Evolutionary conservation across 1,284 basidiomycete genomes (phyloP), one percentile per base, ranked within the genome.

Genomic region (Neotropicomus parvogracilis): DNA sequence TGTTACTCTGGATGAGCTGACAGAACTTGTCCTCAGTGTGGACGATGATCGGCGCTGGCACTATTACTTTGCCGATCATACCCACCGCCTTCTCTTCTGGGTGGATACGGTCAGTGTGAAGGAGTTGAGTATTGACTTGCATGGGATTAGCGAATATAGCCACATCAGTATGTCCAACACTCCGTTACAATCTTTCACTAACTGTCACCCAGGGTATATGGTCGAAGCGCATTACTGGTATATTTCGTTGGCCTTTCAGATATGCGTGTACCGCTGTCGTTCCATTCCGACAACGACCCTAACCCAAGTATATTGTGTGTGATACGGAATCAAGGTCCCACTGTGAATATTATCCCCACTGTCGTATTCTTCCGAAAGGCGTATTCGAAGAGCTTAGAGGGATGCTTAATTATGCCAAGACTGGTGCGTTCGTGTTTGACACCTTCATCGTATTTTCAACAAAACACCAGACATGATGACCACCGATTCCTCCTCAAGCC

Each of bases 1-100:
- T 31, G 55, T 60, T 31, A 46, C 12, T 20, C 3, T 62, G 14
- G 59, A 60, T 3, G 34, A 47, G 3, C 21, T 44, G 21, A 58
- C 48, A 2, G 57, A 62, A 13, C 21, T 58, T 6, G 57, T 59
- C 3, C 6, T 59, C 3, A 59, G 59, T 14, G 21, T 58, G 20
- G 58, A 52, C 10, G 31, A 40, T 12, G 3, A 3, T 31, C 27
- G 1, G 7, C 1, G 3, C 28, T 59, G 48, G 26, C 13, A 28
- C 27, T 60, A 58, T 41, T 57, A 58, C 32, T 62, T 58, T 26
- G 59, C 55, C 12, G 56, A 59, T 17, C 57, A 57, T 27, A 44
- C n/a, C 4, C 4, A 44, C 13, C 54, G 41, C 24, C 50, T 59
- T 38, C 54, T 61, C 19, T 57, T 59, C 28, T 61, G 59, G 56